Evolutionary conservation across 345 rosid genomes (phyloP).

Genomic region (Gossypium anomalum): DNA sequence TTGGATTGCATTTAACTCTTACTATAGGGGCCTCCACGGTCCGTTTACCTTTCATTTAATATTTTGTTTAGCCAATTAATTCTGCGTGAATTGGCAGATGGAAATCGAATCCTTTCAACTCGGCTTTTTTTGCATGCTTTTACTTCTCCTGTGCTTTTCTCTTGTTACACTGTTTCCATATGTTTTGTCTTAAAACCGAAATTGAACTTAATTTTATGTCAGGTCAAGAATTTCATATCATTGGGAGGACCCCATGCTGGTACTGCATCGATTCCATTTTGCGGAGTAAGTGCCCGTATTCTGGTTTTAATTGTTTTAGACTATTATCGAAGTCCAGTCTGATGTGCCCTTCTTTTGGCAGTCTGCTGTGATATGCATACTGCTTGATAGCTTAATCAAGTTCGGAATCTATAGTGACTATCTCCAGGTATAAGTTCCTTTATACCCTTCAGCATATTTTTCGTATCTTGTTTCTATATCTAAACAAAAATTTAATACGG

Average conservation of each 20-base stretch:
- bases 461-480: neutral
- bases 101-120: neutral
- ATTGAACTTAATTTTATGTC: conserved; percentile 6
- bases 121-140: neutral
- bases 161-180: neutral
- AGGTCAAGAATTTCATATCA: conserved; percentile 81
- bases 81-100: neutral
- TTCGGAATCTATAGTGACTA: conserved; percentile 57
- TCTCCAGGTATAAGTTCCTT: conserved; percentile 52
- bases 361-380: conserved; percentile 48
- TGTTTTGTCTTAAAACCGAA: neutral
- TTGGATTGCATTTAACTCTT: no score
- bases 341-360: neutral
- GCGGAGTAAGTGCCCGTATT: conserved; percentile 50
- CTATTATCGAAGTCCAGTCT: neutral
- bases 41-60: neutral
- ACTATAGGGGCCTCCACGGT: no score
- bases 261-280: conserved; percentile 75
- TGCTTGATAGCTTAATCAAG: conserved; percentile 59
- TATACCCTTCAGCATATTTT: conserved; percentile 3
- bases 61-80: neutral
- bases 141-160: neutral
- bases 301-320: neutral
- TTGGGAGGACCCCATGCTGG: conserved; percentile 87
- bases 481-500: neutral